Base-by-base conservation (phyloP, 116 monocot genomes). In the Dioscorea cayenensis region DNA sequence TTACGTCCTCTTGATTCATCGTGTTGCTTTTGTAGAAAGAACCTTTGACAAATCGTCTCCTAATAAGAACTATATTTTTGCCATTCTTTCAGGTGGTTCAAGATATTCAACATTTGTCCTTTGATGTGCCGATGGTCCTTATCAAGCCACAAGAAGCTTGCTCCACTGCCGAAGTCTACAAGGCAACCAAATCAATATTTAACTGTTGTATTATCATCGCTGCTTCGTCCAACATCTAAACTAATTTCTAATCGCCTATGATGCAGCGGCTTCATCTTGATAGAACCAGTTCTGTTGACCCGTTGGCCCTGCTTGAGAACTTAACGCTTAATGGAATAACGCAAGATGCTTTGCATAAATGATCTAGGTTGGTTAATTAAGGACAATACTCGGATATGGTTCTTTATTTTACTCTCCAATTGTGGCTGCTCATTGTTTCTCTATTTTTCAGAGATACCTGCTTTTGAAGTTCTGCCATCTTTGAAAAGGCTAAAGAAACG, bases 391-490 rank as follows among this genome's bases (percentile, higher is more conserved):
- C 28, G 37, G 21, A 60, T 9, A 17, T 11, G 58, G n/a, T 10
- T 18, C 16, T 62, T 62, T 62, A 7, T 62, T 6, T 0, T 23
- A 23, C 25, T 62, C 23, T 68, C n/a, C 65, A 7, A 63, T 55
- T 11, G 14, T 21, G 58, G 7, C 49, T 71, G n/a, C 6, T 12
- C 59, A 23, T 74, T 17, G 20, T 60, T 67, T 77, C 51, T 68
- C 74, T 17, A 18, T 60, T 67, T 75, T 43, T 68, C 83, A 93
- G 97, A 99, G 74, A 27, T 77, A 22, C 97, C 97, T 59, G 97
- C 97, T 78, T 99, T 99, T 91, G 91, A 93, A 65, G 94, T 99
- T 51, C 66, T 99, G n/a, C 94, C 97, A 61, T 90, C 83, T 27
- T 71, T 99, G 38, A 99, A 89, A 67, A 93, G 66, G 69, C 78